Evolutionary conservation across 2,329 filamentous ascomycete species (phyloP), one percentile per base, ranked within the genome.

Genomic region (Botryotinia convoluta): DNA sequence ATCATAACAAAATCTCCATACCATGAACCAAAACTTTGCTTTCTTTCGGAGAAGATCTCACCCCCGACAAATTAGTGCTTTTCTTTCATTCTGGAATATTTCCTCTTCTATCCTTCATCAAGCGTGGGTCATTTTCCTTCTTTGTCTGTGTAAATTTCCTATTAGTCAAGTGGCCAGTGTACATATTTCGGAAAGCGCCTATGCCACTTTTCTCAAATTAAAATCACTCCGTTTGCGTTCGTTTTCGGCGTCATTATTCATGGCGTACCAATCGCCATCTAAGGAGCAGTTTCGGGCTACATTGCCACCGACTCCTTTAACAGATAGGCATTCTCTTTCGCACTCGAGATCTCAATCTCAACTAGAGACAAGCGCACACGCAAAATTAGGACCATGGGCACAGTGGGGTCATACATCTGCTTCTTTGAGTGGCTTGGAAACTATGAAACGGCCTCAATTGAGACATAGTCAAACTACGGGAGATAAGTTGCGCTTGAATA

Each of bases 361-460:
- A 20, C n/a, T 51, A 32, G 35, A 44, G 35, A 42, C 35, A 26
- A 57, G 26, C 22, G 48, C 39, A 1, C 48, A 32, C 42, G 48
- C 65, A 32, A 37, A 42, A n/a, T 57, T 69, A 42, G 70, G 48
- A 22, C 45, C 70, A 35, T 72, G 60, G 60, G 37, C 61, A 51
- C 32, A 72, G 37, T 64, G 70, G 37, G 60, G 61, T 5, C 61
- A 65, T 14, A 35, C 48, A 12, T 72, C 70, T 14, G 62, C 70
- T 72, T 67, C 61, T 12, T 8, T 70, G 10, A 51, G 26, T 72
- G 48, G 45, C 26, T 51, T 39, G 37, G 45, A 57, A 16, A 35
- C 29, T 32, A 26, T n/a, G 22, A 32, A 29, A 8, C 45, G 61
- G 18, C 48, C 65, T 18, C 22, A 12, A 59, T 14, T 64, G 26